A percentile compares a stretch with the other conserved stretches of the same genome.
phyloP scores from a whole-genome alignment of 2,329 filamentous ascomycete species.

The Exophiala oligosperma region DNA sequence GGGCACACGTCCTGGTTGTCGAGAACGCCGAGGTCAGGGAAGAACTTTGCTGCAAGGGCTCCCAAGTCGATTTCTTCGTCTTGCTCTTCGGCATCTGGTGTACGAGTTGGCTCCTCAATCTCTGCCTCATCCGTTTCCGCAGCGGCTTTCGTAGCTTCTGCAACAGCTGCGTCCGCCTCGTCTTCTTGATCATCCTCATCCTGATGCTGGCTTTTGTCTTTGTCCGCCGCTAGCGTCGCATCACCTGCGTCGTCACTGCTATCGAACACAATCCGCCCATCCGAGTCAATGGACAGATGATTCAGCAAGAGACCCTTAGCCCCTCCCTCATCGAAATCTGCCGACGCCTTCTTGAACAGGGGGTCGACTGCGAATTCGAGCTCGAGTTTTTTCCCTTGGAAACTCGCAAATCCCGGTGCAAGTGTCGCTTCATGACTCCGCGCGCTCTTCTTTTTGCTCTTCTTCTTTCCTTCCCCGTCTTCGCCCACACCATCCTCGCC shows the following conservation, averaged over 20 bases:
- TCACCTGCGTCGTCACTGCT: conserved; percentile 83
- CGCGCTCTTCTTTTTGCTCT: conserved; percentile 72
- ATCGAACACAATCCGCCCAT: conserved; percentile 94
- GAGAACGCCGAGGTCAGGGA: conserved; percentile 73
- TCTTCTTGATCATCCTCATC: conserved; percentile 47
- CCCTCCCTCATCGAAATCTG: conserved; percentile 96
- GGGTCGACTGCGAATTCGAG: conserved; percentile 95
- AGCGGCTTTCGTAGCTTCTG: conserved; percentile 21
- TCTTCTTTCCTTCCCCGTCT: conserved; percentile 51
- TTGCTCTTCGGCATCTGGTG: conserved; percentile 33
- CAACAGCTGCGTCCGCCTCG: conserved; percentile 36
- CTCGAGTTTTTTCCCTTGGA: conserved; percentile 97
- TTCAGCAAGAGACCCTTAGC: conserved; percentile 94
- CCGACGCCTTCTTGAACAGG: conserved; percentile 98
- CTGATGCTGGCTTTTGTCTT: conserved; percentile 32
- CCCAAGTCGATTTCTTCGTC: conserved; percentile 77
- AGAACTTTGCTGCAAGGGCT: conserved; percentile 75
- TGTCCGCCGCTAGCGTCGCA: conserved; percentile 40
- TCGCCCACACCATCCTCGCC: conserved; percentile 51
- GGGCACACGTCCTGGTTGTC: conserved; percentile 92
- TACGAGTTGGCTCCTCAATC: neutral
- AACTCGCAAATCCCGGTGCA: conserved; percentile 78
- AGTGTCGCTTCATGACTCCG: conserved; percentile 91
- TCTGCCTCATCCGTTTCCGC: neutral
- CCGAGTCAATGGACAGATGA: conserved; percentile 90